phyloP scores from a whole-genome alignment of 1,284 basidiomycete genomes.

The Porphyrellus sp. region DNA sequence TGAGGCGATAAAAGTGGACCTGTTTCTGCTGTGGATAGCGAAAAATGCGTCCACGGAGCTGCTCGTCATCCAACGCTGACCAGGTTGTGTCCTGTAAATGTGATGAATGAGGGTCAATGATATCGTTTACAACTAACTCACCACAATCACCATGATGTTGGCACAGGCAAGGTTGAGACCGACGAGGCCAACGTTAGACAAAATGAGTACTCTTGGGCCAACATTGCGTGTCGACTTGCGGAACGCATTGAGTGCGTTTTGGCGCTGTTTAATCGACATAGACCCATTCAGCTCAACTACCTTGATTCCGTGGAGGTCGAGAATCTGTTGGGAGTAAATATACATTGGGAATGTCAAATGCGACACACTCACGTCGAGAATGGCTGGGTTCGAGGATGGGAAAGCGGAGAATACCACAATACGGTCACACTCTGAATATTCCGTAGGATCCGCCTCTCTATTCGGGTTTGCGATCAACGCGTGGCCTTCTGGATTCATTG shows the following conservation, averaged over 20 bases:
- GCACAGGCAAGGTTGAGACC: constrained; percentile 24
- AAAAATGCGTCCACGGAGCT: neutral
- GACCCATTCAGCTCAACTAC: constrained; percentile 2
- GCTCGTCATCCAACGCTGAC: constrained; percentile 14
- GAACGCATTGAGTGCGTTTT: neutral
- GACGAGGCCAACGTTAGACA: constrained; percentile 19
- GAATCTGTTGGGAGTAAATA: neutral
- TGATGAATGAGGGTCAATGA: too few relatives aligned
- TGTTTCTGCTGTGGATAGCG: constrained; percentile 9
- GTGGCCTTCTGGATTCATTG: neutral
- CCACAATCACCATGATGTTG: constrained; percentile 22
- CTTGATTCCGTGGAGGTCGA: neutral
- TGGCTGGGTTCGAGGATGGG: constrained; percentile 7
- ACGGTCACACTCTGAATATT: neutral
- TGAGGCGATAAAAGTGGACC: constrained; percentile 7
- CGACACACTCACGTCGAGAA: constrained; percentile 7
- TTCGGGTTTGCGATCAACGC: neutral
- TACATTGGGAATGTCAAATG: too few relatives aligned
- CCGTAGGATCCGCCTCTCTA: neutral
- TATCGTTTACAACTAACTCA: too few relatives aligned
- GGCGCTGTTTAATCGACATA: neutral
- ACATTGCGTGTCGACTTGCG: neutral
- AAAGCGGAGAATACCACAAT: constrained; percentile 24
- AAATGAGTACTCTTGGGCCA: constrained; percentile 12
- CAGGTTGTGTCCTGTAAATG: constrained; percentile 12